Evolutionary conservation across 768 basidiomycete species (phyloP), one percentile per base, ranked within the genome.

Genomic region (Pleurotus pulmonarius): DNA sequence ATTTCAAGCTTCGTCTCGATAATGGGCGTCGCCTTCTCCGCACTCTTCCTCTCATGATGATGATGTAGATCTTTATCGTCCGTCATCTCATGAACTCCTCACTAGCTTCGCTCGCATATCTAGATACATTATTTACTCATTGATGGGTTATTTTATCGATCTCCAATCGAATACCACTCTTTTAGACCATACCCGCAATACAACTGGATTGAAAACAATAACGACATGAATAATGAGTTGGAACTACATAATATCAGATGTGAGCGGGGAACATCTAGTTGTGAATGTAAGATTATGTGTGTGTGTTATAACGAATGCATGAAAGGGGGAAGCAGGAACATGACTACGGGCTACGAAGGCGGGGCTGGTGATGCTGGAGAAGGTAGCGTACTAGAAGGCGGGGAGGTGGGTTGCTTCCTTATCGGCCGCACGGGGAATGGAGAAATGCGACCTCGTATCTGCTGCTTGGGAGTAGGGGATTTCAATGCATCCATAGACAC

Each of bases 31-130:
- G n/a, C 24, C 0, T 55, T 55, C 54, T 55, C 54, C 34, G 54
- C 54, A 26, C 54, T 55, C 12, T 55, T 55, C 54, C 24, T 55
- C 22, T 45, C 54, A 45, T 55, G 54, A 55, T 45, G 39, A 20
- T 20, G 29, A 34, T 34, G 29, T 9, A 9, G 29, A 34, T 11
- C 3, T 34, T 9, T 34, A 34, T 34, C 3, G 29, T 34, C 29
- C 29, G 9, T 34, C 29, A 34, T 34, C 8, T 11, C 43, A 3
- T 22, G 43, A 11, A 44, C 43, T 25, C 26, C 1, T 5, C 18
- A 18, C 22, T 47, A 13, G 20, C 22, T 18, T 47, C 46, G 26
- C 26, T 25, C 29, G 0, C 29, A 11, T 34, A 34, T 34, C 29
- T 34, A 34, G 29, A 34, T 34, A 34, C 29, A 34, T 34, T 34